Base-by-base conservation (phyloP, 2,329 filamentous ascomycete species). In the Dendryphion nanum region DNA sequence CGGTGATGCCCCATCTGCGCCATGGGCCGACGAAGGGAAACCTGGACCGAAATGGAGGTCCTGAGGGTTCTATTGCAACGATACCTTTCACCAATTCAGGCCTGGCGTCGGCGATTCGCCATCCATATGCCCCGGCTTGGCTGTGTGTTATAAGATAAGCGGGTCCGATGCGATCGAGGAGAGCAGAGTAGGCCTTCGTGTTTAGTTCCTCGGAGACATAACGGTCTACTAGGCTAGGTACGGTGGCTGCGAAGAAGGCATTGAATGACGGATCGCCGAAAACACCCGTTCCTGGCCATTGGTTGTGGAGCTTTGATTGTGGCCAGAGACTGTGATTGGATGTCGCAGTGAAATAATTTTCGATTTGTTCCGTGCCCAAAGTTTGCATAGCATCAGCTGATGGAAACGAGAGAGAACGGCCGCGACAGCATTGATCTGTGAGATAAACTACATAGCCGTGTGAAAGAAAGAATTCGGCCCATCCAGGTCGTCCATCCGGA, bases 21-120 rank as follows among this genome's bases (percentile, higher is more conserved):
- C 54, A 63, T 61, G 7, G 16, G 18, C 49, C 46, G 17, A 23
- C 6, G 29, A 42, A 30, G 20, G 41, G 44, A 21, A 37, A 42
- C 6, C 45, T 24, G 30, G 57, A 47, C 26, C 49, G 33, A 47
- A 74, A 78, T 0, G 76, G 77, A 1, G 77, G 77, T 0, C 77
- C 77, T 4, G 63, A 54, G 0, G 77, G 77, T 48, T 81, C 78
- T 10, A 82, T 44, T 1, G 70, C 65, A 2, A 82, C 56, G 15
- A 79, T 68, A 1, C 61, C 71, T 15, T 68, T 68, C 2, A 80
- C 71, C 0, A 74, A 58, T 0, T 69, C 47, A 0, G 78, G 76
- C 3, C 68, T 54, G 2, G 60, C 55, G 46, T 82, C 78, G 2
- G 71, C 73, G 6, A 73, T 64, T 6, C 73, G 62, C 69, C 69